Conservation (phyloP, 1,284 basidiomycete genomes). For the Inonotus hispidus region DNA sequence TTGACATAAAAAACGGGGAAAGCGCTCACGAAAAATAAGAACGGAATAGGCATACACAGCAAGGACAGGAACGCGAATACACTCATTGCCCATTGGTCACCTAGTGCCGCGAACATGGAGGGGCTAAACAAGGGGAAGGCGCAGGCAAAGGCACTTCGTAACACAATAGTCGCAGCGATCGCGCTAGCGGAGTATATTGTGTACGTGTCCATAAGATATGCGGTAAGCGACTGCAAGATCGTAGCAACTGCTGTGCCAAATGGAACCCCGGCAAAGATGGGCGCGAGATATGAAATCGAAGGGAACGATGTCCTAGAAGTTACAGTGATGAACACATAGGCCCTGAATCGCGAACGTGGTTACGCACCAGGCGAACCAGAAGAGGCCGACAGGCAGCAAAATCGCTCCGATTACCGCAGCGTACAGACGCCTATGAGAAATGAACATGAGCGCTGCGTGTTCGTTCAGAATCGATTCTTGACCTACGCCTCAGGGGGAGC, state of each 20-base stretch:
- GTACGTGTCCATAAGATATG: conserved; percentile 66
- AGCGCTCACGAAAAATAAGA: conserved; percentile 34
- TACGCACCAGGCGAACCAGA: conserved; percentile 51
- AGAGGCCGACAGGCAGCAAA: conserved; percentile 53
- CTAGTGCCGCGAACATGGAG: conserved; percentile 50
- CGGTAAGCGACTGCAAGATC: conserved; percentile 52
- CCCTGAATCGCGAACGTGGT: not conserved
- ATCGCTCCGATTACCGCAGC: conserved; percentile 50
- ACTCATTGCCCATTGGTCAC: conserved; percentile 62
- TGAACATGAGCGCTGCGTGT: not conserved
- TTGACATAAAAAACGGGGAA: not conserved
- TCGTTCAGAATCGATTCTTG: not conserved
- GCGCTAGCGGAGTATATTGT: conserved; percentile 60
- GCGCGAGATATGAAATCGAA: conserved; percentile 54
- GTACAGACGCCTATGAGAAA: conserved; percentile 46
- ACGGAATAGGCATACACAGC: conserved; percentile 48
- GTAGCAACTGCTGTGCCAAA: conserved; percentile 60
- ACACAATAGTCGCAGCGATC: conserved; percentile 63
- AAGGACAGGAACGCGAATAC: conserved; percentile 56
- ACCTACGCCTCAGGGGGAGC: conserved; percentile 59
- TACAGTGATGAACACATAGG: conserved; percentile 4
- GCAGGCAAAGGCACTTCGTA: conserved; percentile 59
- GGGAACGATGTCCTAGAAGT: conserved; percentile 49
- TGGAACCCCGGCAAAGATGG: conserved; percentile 56
- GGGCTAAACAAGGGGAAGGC: conserved; percentile 59